Evolutionary conservation across 208 protist genomes (phyloP), one percentile per base, ranked within the genome.

Genomic region (Crithidia thermophila): DNA sequence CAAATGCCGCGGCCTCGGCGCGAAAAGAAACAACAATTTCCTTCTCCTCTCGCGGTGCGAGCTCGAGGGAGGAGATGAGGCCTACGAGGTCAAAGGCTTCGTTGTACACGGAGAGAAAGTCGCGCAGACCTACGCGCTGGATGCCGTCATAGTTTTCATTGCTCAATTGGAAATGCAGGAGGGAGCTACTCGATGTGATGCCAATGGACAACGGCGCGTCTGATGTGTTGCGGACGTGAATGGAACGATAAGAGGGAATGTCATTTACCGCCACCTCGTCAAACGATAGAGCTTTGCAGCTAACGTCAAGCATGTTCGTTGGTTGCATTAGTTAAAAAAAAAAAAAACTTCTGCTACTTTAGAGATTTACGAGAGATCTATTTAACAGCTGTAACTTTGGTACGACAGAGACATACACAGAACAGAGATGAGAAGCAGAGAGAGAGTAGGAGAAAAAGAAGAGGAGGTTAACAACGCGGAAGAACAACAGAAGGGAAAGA

Each of bases 201-300:
- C 77, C 72, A 11, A 93, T 69, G 2, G 65, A 63, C 6, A 90
- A 11, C 6, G 72, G 39, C 16, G 73, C 61, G 5, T 64, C 33
- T 10, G 80, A 72, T 13, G 42, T 76, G 53, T 89, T 93, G 14
- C 64, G 36, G 3, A 93, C 50, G 5, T 75, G 57, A 39, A 93
- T 50, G 0, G 51, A 59, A 23, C 79, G 74, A 68, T 93, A 90
- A 3, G 67, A 47, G 8, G 87, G 84, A 27, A 81, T 72, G 60
- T 90, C 84, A 61, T 93, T 90, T 14, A 93, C 80, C 1, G 84
- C 87, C 7, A 89, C 64, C 25, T 85, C 84, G 21, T 79, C 87
- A 77, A 93, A 87, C 13, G 67, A 58, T 23, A 91, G 50, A 23
- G 47, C 43, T 14, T 68, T 62, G 0, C 81, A 77, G 28, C 52